Conservation (phyloP, 768 basidiomycete species). For the Suillus bovinus region DNA sequence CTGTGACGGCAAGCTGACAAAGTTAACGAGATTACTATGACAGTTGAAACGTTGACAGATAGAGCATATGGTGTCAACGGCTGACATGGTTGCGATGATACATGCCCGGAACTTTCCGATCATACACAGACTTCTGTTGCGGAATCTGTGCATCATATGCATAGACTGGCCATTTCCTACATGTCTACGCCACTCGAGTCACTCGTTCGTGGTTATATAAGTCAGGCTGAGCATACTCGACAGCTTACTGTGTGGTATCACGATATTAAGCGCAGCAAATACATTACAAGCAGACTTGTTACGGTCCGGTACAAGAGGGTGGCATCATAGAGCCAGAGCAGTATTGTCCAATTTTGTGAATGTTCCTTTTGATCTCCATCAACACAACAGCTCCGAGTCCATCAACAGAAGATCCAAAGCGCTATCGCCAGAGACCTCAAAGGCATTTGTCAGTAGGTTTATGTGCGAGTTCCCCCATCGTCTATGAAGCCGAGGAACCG, state of each 20-base stretch:
- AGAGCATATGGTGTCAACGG: no score
- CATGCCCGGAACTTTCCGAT: no score
- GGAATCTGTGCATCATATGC: no score
- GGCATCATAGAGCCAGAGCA: neutral
- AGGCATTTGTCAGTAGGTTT: neutral
- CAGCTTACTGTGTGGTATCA: neutral
- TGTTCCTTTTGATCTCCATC: neutral
- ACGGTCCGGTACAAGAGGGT: neutral
- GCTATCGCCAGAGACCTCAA: neutral
- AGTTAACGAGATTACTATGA: no score
- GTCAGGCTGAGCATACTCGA: no score
- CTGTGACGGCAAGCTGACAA: no score
- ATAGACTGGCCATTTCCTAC: no score
- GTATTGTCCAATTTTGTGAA: neutral
- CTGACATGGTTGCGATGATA: no score
- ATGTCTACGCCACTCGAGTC: no score
- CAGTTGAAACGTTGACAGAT: no score
- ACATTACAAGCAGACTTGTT: neutral
- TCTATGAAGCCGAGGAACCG: neutral
- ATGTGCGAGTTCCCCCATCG: neutral
- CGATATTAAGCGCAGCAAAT: neutral
- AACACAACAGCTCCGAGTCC: neutral
- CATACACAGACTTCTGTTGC: no score
- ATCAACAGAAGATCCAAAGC: neutral
- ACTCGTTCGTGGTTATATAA: no score